Evolutionary conservation across 441 rosid species (phyloP).

Genomic region (Adansonia madagascariensis): DNA sequence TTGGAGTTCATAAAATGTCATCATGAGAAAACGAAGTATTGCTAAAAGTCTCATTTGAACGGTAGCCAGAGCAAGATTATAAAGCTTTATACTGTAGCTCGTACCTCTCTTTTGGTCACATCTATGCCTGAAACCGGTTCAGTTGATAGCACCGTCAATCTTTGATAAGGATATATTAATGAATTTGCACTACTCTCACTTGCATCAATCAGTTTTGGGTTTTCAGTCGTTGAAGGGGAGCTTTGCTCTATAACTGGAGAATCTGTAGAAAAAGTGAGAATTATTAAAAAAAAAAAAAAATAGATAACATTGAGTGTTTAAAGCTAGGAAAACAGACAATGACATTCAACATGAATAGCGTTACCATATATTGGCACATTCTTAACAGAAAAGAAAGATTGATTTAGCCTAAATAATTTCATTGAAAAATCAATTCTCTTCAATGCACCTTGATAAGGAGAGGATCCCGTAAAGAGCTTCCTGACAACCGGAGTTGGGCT

Average conservation of each 20-base stretch:
- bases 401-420: background rate
- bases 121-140: constrained; percentile 61
- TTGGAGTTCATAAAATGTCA: constrained; percentile 5
- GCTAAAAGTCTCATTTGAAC: background rate
- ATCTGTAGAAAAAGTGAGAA: constrained; percentile 42
- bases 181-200: constrained; percentile 32
- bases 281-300: background rate
- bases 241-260: constrained; percentile 37
- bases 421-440: constrained; percentile 21
- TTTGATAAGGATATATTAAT: constrained; percentile 50
- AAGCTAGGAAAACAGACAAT: background rate
- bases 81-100: constrained; percentile 3
- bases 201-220: constrained; percentile 27
- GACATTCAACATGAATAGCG: background rate
- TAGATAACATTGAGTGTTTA: background rate
- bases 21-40: background rate
- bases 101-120: constrained; percentile 73
- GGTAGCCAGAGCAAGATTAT: constrained; percentile 1
- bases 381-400: background rate
- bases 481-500: constrained; percentile 47
- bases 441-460: constrained; percentile 42
- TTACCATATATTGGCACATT: constrained; percentile 12
- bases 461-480: constrained; percentile 55
- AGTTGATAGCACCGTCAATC: constrained; percentile 53
- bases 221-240: constrained; percentile 29